Evolutionary conservation across 176 grass and related monocot genomes (phyloP), one percentile per base, ranked within the genome.

Genomic region (Saccharum officinarum): DNA sequence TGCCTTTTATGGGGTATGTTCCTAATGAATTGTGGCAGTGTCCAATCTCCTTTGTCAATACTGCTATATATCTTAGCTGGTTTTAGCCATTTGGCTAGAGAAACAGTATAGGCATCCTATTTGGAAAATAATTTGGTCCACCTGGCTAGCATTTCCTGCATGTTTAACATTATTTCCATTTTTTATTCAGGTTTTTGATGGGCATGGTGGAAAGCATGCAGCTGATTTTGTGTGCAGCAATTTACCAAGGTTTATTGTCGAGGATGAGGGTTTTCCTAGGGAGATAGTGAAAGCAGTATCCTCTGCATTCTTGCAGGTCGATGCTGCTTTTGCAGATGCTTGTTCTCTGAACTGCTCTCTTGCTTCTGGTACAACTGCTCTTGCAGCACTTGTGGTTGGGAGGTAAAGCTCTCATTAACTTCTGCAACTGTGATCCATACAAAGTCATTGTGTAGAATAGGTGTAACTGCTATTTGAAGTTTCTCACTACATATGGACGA

Each of bases 131-230:
- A 37, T n/a, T 74, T 20, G 54, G 5, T 72, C 62, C 14, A 68
- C 74, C 31, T 79, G 52, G 77, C 28, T 63, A 14, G 79, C 28
- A 67, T 52, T 83, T 88, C 33, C 18, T 70, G 25, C 79, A 13
- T 80, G 77, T 91, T 45, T 36, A 22, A 5, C 40, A 44, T 83
- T 80, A 22, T 81, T 85, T 67, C 6, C 1, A 40, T 75, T 70
- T 76, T 38, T 59, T 90, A 9, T 88, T 71, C 82, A 96, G 97
- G 91, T 96, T 81, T 98, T 98, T 91, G 93, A 98, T 81, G 97
- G 97, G 61, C 97, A 98, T 84, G 97, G 97, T 80, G 97, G 97
- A 91, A 98, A 94, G 86, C 88, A 96, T 73, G 93, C 97, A 76
- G 97, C 97, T 38, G 97, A 98, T 76, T 98, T 94, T 87, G 91